Conservation (phyloP, 208 protist species). For the Endotrypanum monterogeii region DNA sequence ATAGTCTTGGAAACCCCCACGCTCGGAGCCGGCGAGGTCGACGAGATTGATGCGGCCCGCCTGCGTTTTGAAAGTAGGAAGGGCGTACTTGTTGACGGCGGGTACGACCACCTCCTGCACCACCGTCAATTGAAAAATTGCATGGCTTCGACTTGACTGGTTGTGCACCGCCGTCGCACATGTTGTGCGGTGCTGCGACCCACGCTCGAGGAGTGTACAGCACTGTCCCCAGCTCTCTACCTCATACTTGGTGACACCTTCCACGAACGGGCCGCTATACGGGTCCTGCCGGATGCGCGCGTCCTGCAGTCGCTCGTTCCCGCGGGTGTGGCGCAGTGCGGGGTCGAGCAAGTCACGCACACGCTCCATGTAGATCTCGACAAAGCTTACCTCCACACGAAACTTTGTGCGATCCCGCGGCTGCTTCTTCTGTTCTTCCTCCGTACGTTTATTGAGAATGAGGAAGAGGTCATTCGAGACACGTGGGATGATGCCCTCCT, state of each 20-base stretch:
- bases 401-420: constrained; percentile 40
- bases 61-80: constrained; percentile 61
- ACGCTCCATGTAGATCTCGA: constrained; percentile 98
- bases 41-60: constrained; percentile 89
- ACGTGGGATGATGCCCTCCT: constrained; percentile 91
- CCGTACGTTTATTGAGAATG: constrained; percentile 54
- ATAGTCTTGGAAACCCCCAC: constrained; percentile 89
- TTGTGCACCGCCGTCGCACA: constrained; percentile 92
- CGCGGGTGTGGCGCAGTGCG: constrained; percentile 66
- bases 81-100: constrained; percentile 69
- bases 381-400: constrained; percentile 94
- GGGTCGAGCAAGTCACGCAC: constrained; percentile 96
- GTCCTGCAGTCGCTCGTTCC: constrained; percentile 80
- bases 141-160: constrained; percentile 89
- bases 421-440: constrained; percentile 37
- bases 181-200: constrained; percentile 91
- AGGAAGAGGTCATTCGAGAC: constrained; percentile 91
- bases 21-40: constrained; percentile 90
- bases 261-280: constrained; percentile 84
- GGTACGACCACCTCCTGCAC: constrained; percentile 73
- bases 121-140: constrained; percentile 90
- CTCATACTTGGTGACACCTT: constrained; percentile 90
- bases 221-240: constrained; percentile 88
- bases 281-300: constrained; percentile 91
- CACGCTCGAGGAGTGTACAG: constrained; percentile 88